phyloP scores from a whole-genome alignment of 2,329 filamentous ascomycete species.

The Alternaria solani region DNA sequence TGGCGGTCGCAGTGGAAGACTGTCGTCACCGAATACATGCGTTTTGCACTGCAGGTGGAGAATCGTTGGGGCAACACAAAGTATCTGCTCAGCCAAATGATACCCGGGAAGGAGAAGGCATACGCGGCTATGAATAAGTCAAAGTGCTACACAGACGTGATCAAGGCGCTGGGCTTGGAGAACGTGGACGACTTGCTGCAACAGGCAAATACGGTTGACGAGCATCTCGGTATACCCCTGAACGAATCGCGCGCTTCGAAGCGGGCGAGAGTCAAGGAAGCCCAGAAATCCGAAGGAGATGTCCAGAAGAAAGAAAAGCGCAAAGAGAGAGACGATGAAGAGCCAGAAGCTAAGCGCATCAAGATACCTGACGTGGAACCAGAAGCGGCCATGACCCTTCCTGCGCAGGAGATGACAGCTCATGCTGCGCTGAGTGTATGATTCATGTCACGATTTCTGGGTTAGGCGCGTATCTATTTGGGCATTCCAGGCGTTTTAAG shows the following conservation, averaged over 20 bases:
- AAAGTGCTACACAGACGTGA: slow-evolving; percentile 76
- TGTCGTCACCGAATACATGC: slow-evolving; percentile 78
- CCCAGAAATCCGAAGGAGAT: slow-evolving; percentile 17
- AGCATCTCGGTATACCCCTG: slow-evolving; percentile 66
- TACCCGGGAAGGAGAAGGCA: slow-evolving; percentile 77
- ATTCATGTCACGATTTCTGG: neutral
- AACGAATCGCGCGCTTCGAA: slow-evolving; percentile 58
- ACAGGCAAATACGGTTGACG: slow-evolving; percentile 71
- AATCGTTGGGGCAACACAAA: slow-evolving; percentile 95
- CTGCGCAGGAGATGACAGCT: slow-evolving; percentile 28
- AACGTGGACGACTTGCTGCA: slow-evolving; percentile 70
- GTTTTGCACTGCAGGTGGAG: slow-evolving; percentile 75
- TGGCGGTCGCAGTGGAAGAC: slow-evolving; percentile 74
- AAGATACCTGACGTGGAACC: slow-evolving; percentile 32
- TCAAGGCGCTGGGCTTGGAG: slow-evolving; percentile 70
- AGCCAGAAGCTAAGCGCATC: slow-evolving; percentile 37
- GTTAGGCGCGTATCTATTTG: neutral
- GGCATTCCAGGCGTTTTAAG: slow-evolving; percentile 24
- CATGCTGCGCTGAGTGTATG: slow-evolving; percentile 33
- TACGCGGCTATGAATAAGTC: slow-evolving; percentile 69
- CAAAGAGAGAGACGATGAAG: slow-evolving; percentile 21
- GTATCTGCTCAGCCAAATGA: slow-evolving; percentile 83
- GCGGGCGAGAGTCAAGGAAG: slow-evolving; percentile 52
- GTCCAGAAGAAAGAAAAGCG: slow-evolving; percentile 31
- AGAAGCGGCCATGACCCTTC: slow-evolving; percentile 9